phyloP scores from a whole-genome alignment of 2,329 filamentous ascomycete species.

The Eurotiales sp. region DNA sequence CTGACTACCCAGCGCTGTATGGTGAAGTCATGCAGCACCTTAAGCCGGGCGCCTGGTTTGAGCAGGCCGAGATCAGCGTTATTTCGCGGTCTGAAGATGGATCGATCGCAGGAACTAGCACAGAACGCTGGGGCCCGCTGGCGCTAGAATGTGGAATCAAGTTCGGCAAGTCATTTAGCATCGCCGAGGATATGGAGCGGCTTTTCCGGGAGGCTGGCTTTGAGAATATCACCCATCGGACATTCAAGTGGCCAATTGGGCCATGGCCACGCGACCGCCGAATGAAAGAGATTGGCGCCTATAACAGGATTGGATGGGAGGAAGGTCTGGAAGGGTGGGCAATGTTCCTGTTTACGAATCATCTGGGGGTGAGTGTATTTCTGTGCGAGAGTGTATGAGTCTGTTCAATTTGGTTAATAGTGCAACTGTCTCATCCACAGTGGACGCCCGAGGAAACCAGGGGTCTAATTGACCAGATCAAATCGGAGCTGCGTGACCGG shows the following conservation, averaged over 20 bases:
- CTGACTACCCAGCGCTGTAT: slow-evolving; percentile 17
- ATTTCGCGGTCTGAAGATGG: slow-evolving; percentile 2
- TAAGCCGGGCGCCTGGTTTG: slow-evolving; percentile 47
- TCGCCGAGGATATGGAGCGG: not conserved
- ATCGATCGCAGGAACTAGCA: not conserved
- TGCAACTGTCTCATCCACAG: not conserved
- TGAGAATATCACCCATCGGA: not conserved
- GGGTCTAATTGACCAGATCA: slow-evolving; percentile 1
- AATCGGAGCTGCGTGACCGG: not conserved
- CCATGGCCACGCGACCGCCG: slow-evolving; percentile 1
- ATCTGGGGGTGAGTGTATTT: not conserved
- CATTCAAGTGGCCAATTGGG: slow-evolving; percentile 4
- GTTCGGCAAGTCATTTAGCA: slow-evolving; percentile 1
- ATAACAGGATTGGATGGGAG: slow-evolving; percentile 6
- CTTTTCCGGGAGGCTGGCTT: slow-evolving; percentile 1
- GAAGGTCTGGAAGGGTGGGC: slow-evolving; percentile 5
- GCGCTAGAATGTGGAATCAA: not conserved
- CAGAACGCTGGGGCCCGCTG: not conserved
- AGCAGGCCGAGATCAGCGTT: slow-evolving; percentile 21
- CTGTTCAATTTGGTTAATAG: too few relatives aligned
- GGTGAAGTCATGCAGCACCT: slow-evolving; percentile 27
- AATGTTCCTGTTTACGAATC: slow-evolving; percentile 7
- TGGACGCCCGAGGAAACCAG: not conserved
- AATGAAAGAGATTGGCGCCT: slow-evolving; percentile 1
- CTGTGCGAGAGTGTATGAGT: not conserved